Conservation (phyloP, 1,284 basidiomycete species). For the Pseudozyma sp. region DNA sequence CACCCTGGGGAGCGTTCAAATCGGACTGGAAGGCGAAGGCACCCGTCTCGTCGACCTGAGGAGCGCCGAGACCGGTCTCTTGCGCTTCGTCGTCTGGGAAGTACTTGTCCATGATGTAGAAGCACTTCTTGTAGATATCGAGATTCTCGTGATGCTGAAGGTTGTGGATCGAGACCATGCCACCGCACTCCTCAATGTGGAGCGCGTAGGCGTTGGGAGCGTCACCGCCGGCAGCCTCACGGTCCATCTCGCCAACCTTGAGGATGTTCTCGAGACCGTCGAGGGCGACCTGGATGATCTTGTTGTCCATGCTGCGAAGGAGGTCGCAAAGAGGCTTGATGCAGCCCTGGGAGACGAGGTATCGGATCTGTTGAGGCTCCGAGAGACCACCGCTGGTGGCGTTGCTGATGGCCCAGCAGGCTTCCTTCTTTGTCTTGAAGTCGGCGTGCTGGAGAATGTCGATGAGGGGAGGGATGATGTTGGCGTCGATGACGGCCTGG, state of each 20-base stretch:
- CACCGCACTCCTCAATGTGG: slow-evolving; percentile 94
- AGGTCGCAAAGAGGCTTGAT: slow-evolving; percentile 98
- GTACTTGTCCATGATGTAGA: slow-evolving; percentile 79
- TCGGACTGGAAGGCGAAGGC: slow-evolving; percentile 78
- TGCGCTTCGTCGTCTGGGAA: slow-evolving; percentile 71
- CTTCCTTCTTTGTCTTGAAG: slow-evolving; percentile 99
- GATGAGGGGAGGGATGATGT: slow-evolving; percentile 95
- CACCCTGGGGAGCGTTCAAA: slow-evolving; percentile 64
- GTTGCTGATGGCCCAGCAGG: slow-evolving; percentile 99
- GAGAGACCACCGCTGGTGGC: slow-evolving; percentile 97
- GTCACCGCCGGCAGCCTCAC: slow-evolving; percentile 82
- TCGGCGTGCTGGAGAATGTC: slow-evolving; percentile 97
- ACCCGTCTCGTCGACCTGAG: slow-evolving; percentile 86
- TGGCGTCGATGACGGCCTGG: slow-evolving; percentile 79
- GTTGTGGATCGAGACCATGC: slow-evolving; percentile 96
- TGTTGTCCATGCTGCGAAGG: slow-evolving; percentile 98
- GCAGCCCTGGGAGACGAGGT: slow-evolving; percentile 96
- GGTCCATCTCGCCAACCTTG: slow-evolving; percentile 98
- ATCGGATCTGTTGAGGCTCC: slow-evolving; percentile 96
- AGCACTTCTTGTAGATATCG: slow-evolving; percentile 99
- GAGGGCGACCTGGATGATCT: slow-evolving; percentile 97
- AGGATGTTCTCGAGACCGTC: slow-evolving; percentile 99
- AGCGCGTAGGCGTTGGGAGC: slow-evolving; percentile 92
- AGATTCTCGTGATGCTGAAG: slow-evolving; percentile 99
- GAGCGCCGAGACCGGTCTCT: slow-evolving; percentile 78